Evolutionary conservation across 371 early-diverging fungal species (phyloP), one percentile per base, ranked within the genome.

Genomic region (Entomophthora muscae): DNA sequence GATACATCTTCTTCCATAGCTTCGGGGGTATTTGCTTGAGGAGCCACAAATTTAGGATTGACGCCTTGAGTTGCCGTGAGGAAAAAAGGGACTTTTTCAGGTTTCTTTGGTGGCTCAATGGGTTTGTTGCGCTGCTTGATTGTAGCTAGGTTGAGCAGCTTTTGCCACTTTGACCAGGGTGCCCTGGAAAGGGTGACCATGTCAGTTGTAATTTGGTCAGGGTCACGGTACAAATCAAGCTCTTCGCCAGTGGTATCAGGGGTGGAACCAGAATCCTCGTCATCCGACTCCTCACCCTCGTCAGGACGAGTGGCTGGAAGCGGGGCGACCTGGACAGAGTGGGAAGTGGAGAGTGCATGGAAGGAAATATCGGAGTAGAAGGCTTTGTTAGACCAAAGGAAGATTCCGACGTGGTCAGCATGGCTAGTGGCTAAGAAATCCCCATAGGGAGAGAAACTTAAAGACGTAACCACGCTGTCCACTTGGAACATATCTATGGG

Each of bases 101-200:
- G 89, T 22, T 78, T 80, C 67, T 91, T 91, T 21, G 92, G 90
- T 23, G 91, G 81, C 69, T 86, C 83, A 63, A 77, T 84, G 24
- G 96, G 91, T 70, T 88, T 89, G 73, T 93, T 95, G 59, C 98
- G 87, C 72, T 89, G 78, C 82, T 95, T 93, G 76, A 95, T 91
- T 3, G 85, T 81, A 10, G 95, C 93, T 67, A 95, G 69, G 69
- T 84, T 84, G 53, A 97, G 71, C 59, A 97, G 72, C 30, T 81
- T 88, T 67, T 91, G 90, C 92, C 95, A 96, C 68, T 89, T 87
- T 31, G 90, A 80, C 69, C 81, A 77, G 13, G 94, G 90, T 53
- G 83, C 76, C 29, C 75, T 68, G 17, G 93, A 91, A 32, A 94
- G 72, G 2, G 85, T 87, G 57, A 97, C 83, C 89, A 93, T 81